Conservation (phyloP, 371 early-diverging fungal genomes). For the Dichotomocladium elegans region DNA sequence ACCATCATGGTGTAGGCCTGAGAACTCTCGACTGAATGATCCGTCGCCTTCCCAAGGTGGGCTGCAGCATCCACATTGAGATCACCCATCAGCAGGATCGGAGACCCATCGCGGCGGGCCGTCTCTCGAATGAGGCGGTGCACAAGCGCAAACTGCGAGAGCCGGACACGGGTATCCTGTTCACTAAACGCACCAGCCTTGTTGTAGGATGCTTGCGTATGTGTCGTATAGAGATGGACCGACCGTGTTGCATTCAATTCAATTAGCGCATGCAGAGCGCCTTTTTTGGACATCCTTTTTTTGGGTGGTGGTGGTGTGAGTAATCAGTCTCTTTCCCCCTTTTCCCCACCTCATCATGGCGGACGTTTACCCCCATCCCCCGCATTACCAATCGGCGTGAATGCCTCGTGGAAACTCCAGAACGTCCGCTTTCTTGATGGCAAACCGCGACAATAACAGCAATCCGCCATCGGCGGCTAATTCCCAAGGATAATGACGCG, state of each 20-base stretch:
- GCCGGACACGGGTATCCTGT: constrained; percentile 50
- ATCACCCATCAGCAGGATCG: constrained; percentile 68
- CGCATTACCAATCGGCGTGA: constrained; percentile 72
- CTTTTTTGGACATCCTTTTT: constrained; percentile 75
- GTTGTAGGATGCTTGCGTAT: constrained; percentile 76
- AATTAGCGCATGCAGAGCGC: constrained; percentile 74
- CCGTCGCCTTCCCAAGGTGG: constrained; percentile 22
- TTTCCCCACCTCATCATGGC: too few species aligned
- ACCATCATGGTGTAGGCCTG: constrained; percentile 68
- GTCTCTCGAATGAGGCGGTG: constrained; percentile 60
- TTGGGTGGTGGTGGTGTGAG: too few species aligned
- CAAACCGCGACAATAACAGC: constrained; percentile 67
- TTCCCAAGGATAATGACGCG: constrained; percentile 58
- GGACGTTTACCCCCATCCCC: too few species aligned
- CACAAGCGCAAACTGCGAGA: constrained; percentile 55
- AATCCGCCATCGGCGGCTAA: constrained; percentile 79
- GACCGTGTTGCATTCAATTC: constrained; percentile 36
- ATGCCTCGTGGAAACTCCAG: constrained; percentile 65
- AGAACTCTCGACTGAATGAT: constrained; percentile 24
- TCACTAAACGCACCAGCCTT: constrained; percentile 34
- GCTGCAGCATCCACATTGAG: constrained; percentile 71
- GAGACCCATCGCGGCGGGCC: constrained; percentile 28
- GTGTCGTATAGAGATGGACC: constrained; percentile 77
- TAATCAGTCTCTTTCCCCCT: too few species aligned
- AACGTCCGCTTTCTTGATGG: constrained; percentile 53